phyloP scores from a whole-genome alignment of 148 eudicot species.

The Amaranthus cruentus region DNA sequence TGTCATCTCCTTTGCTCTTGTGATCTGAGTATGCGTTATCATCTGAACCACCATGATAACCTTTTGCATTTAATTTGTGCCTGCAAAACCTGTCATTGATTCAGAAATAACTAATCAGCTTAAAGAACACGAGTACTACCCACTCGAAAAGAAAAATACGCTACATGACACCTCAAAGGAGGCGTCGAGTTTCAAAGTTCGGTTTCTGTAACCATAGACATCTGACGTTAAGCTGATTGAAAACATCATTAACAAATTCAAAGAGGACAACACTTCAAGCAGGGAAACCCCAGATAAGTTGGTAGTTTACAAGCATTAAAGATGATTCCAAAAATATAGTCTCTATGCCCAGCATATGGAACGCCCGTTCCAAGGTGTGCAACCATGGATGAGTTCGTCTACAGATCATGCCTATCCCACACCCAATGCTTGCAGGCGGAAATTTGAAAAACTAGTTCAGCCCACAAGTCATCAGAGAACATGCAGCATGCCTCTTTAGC shows the following conservation, averaged over 20 bases:
- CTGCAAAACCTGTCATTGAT: conserved; percentile 47
- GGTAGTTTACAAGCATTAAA: background rate
- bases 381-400: background rate
- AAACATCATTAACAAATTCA: background rate
- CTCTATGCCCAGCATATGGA: background rate
- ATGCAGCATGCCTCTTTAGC: background rate
- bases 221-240: background rate
- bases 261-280: background rate
- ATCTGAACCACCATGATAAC: conserved; percentile 32
- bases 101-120: conserved; percentile 5
- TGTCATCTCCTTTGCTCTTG: conserved; percentile 39
- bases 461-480: background rate
- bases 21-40: conserved; percentile 30
- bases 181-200: background rate
- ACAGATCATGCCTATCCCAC: background rate
- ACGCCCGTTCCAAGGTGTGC: background rate
- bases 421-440: background rate
- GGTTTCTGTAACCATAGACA: background rate
- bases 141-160: background rate
- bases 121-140: background rate
- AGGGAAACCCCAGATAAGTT: background rate
- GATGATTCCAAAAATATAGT: background rate
- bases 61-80: conserved; percentile 36
- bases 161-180: background rate
- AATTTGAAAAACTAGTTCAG: background rate